These are phyloP conservation scores for Umbelopsis sp. DNA, from an alignment of 192 early-diverging fungal species.

Conservation along the genomic window DNA sequence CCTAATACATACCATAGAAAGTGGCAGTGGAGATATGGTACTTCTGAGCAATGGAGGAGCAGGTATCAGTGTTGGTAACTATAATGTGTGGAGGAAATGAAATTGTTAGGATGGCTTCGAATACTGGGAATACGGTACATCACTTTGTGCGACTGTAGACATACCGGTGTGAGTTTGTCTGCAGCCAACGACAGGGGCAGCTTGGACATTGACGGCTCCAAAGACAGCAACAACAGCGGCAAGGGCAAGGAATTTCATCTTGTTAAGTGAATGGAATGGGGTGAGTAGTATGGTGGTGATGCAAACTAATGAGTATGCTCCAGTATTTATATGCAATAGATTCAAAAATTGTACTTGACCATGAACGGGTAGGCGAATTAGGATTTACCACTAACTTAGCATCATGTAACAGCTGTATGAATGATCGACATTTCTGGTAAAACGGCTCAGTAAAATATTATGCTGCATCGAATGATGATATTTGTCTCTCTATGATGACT, in stretches of 20 bases:
- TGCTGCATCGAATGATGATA: neutral
- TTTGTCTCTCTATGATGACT: too few species aligned
- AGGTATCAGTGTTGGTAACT: conserved; percentile 16
- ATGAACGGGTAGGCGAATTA: conserved; percentile 5
- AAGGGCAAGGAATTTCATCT: conserved; percentile 37
- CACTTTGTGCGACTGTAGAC: neutral
- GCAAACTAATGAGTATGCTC: neutral
- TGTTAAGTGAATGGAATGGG: conserved; percentile 24
- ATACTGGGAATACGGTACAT: neutral
- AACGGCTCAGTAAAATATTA: neutral
- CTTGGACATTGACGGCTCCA: conserved; percentile 8
- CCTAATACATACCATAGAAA: neutral
- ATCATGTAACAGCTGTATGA: neutral
- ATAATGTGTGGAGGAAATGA: neutral
- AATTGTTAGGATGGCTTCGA: neutral
- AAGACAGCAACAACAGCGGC: conserved; percentile 27
- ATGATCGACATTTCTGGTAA: conserved; percentile 8
- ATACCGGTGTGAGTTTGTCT: neutral
- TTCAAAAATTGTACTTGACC: neutral
- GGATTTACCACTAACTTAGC: neutral
- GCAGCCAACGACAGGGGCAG: conserved; percentile 12
- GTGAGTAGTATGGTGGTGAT: neutral
- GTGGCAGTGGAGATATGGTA: neutral
- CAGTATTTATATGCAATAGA: neutral
- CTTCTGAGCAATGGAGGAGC: conserved; percentile 17